Percentiles rank a stretch among this genome's conserved stretches.
Evolutionary conservation across 768 basidiomycete species (phyloP).

Genomic region (Mycena latifolia): DNA sequence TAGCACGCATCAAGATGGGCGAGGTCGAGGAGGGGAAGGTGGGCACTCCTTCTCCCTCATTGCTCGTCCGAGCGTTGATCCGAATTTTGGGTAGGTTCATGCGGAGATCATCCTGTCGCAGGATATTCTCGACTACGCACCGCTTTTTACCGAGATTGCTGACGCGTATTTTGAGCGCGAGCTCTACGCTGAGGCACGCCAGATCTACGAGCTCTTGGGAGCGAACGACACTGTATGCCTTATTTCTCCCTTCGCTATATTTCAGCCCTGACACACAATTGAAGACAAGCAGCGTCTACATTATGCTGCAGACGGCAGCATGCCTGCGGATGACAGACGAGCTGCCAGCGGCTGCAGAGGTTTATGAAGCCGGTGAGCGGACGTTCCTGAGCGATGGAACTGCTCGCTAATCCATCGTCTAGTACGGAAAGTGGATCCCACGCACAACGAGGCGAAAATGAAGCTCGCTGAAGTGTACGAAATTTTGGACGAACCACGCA

Average conservation of each 20-base stretch:
- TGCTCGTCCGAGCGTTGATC: too few relatives aligned
- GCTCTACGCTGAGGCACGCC: conserved; percentile 82
- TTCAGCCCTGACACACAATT: not conserved
- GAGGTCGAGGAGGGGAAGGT: conserved; percentile 88
- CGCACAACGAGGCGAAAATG: conserved; percentile 87
- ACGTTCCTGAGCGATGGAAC: not conserved
- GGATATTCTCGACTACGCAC: conserved; percentile 82
- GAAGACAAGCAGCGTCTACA: conserved; percentile 80
- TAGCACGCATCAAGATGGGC: conserved; percentile 85
- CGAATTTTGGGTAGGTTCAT: conserved; percentile 70
- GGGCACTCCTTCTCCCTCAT: conserved; percentile 24
- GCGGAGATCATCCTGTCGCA: conserved; percentile 77
- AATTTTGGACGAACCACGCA: conserved; percentile 80
- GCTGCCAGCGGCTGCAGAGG: conserved; percentile 80
- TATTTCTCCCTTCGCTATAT: not conserved
- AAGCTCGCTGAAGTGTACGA: conserved; percentile 94
- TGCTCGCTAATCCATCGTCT: not conserved
- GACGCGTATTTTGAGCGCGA: conserved; percentile 85
- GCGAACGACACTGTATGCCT: conserved; percentile 74
- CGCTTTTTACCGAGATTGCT: conserved; percentile 86
- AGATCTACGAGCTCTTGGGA: conserved; percentile 84
- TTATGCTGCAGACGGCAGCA: conserved; percentile 82
- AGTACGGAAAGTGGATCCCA: conserved; percentile 84
- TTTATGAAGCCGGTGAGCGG: conserved; percentile 84
- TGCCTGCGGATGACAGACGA: conserved; percentile 86